These are phyloP conservation scores for Scenedesmus sp. DNA, from an alignment of 163 green algal species.

Conservation along the genomic window DNA sequence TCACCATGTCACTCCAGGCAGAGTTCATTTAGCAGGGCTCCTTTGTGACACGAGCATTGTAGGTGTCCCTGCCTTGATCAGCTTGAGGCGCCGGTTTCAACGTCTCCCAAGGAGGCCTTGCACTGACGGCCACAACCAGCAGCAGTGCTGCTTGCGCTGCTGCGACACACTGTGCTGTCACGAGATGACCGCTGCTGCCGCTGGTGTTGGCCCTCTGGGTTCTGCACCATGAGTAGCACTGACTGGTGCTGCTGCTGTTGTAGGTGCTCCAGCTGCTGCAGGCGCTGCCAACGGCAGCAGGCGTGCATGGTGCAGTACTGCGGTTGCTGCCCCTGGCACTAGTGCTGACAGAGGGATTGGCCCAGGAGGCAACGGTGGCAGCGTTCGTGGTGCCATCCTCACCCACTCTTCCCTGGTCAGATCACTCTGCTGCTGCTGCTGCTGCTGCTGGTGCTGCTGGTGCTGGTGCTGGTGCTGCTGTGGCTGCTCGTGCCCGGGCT, in stretches of 20 bases:
- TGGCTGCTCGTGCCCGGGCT: not conserved
- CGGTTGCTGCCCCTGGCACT: not conserved
- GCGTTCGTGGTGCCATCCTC: not conserved
- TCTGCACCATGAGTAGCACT: not conserved
- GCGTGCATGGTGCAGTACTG: not conserved
- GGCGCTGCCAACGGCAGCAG: not conserved
- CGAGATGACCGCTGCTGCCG: not conserved
- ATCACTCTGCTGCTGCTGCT: not conserved
- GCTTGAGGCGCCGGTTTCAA: no score
- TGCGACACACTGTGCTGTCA: no score
- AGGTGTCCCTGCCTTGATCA: no score
- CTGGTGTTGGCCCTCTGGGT: not conserved
- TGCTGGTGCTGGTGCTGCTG: not conserved
- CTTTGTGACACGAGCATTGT: no score
- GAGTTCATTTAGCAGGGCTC: no score
- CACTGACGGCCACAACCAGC: no score
- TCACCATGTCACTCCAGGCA: no score
- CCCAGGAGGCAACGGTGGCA: not conserved
- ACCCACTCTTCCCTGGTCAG: not conserved
- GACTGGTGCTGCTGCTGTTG: not conserved
- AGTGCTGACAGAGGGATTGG: slow-evolving; percentile 22
- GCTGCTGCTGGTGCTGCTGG: not conserved
- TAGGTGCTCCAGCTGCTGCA: not conserved
- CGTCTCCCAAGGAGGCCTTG: no score
- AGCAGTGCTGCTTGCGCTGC: no score